Evolutionary conservation across 2,329 filamentous ascomycete genomes (phyloP), one percentile per base, ranked within the genome.

Genomic region (Mollisia scopiformis): DNA sequence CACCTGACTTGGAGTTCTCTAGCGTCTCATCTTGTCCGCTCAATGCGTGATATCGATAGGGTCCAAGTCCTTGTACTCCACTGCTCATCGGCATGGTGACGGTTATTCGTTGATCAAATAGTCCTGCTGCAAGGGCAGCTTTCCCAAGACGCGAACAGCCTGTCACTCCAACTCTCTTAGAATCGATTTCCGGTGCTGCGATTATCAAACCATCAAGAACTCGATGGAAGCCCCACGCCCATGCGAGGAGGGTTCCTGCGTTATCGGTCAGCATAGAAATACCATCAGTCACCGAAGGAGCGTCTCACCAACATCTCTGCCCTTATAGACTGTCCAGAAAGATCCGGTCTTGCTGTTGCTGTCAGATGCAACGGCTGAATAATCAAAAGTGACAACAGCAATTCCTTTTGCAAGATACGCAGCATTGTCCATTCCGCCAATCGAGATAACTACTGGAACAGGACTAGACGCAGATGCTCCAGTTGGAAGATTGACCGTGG

Each of bases 311-410:
- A 82, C 80, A 62, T 82, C 80, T 61, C 73, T 71, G 13, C 80
- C 80, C 55, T 76, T 79, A 62, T 82, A 82, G 31, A 82, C 63
- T 16, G 77, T 75, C 79, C 79, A 83, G 58, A 82, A 82, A 0
- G 78, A 78, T 0, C 80, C 80, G 7, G 75, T 78, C 73, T 81
- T 81, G 39, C 74, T 72, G 64, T 80, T 82, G 64, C 79, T 82
- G 62, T 83, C 80, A 13, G 79, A 75, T 1, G 80, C 77, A 0
- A 83, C 80, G 30, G 69, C 74, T 6, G 75, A 75, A 66, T 82
- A 83, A 65, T 82, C 78, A 64, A 82, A 81, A 14, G 78, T 79
- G 3, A 79, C 80, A 16, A 82, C 76, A 2, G 80, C 79, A 63
- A 82, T 81, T 4, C 79, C 80, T 0, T 78, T 78, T 23, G 74